Percentiles rank a stretch among this genome's conserved stretches.
These are phyloP conservation scores for Penicilliopsis zonata DNA, from an alignment of 495 filamentous ascomycete species.

Conservation along the genomic window DNA sequence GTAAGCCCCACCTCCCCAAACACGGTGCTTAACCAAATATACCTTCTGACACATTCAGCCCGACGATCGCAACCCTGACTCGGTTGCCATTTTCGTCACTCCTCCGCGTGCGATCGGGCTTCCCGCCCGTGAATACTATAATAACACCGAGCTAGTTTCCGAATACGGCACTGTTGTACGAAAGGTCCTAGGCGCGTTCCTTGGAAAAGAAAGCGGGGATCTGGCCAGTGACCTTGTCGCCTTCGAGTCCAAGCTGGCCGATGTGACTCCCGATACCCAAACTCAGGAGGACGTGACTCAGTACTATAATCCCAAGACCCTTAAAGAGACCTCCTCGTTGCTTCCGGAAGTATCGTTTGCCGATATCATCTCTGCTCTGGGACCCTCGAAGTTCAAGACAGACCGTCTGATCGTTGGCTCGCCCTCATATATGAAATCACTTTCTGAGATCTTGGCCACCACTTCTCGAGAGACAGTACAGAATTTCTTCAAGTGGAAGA, in stretches of 20 bases:
- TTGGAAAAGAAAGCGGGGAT: slow-evolving; percentile 11
- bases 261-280: slow-evolving; percentile 44
- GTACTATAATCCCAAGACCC: slow-evolving; percentile 43
- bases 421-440: slow-evolving; percentile 39
- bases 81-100: slow-evolving; percentile 42
- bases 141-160: slow-evolving; percentile 39
- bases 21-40: neutral
- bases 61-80: slow-evolving; percentile 55
- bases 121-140: slow-evolving; percentile 54
- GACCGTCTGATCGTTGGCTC: slow-evolving; percentile 46
- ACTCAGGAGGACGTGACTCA: slow-evolving; percentile 47
- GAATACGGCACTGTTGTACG: slow-evolving; percentile 41
- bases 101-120: slow-evolving; percentile 44
- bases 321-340: slow-evolving; percentile 38
- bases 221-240: slow-evolving; percentile 36
- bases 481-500: slow-evolving; percentile 49
- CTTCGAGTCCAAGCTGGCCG: slow-evolving; percentile 50
- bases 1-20: slow-evolving; percentile 20
- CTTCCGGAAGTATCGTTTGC: slow-evolving; percentile 43
- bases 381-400: slow-evolving; percentile 35
- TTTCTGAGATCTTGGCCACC: slow-evolving; percentile 34
- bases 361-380: slow-evolving; percentile 39
- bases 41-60: slow-evolving; percentile 15
- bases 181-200: slow-evolving; percentile 24
- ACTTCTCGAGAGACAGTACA: slow-evolving; percentile 37